Percentiles rank a stretch among this genome's conserved stretches.
phyloP scores from a whole-genome alignment of 2,329 filamentous ascomycete genomes.

The Berkeleyomyces basicola region DNA sequence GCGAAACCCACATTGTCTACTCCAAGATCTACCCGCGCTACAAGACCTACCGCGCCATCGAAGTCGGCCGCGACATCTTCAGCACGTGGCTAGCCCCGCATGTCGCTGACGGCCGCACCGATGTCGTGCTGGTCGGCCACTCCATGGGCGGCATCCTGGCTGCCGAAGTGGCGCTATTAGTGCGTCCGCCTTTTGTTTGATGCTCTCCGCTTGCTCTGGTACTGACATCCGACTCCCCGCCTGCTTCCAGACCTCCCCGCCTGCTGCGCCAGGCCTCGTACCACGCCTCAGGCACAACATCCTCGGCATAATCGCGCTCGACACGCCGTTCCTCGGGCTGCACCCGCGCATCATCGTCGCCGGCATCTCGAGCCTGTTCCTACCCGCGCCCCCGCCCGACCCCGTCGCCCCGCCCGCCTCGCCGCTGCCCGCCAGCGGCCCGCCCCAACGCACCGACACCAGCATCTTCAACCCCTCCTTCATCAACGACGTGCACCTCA shows the following conservation, averaged over 20 bases:
- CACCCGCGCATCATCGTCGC: constrained; percentile 77
- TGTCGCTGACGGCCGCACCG: constrained; percentile 48
- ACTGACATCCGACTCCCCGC: not conserved
- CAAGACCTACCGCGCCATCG: constrained; percentile 55
- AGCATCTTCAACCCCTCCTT: constrained; percentile 64
- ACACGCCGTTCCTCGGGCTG: constrained; percentile 75
- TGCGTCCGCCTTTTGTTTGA: constrained; percentile 15
- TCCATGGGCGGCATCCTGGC: constrained; percentile 78
- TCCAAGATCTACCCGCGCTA: constrained; percentile 75
- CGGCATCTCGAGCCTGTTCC: constrained; percentile 64
- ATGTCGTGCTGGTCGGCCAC: constrained; percentile 71
- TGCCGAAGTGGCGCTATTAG: constrained; percentile 59
- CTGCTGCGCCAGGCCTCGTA: not conserved
- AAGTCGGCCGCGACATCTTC: constrained; percentile 65
- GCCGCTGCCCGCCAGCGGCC: not conserved
- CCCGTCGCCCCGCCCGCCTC: not conserved
- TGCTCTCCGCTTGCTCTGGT: not conserved
- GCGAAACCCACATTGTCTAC: constrained; percentile 63
- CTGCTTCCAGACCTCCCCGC: not conserved
- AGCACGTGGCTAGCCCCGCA: constrained; percentile 69
- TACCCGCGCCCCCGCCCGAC: constrained; percentile 20
- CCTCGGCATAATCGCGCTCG: constrained; percentile 64
- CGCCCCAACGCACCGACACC: constrained; percentile 12
- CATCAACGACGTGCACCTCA: constrained; percentile 53
- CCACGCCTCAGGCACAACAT: constrained; percentile 51